These are phyloP conservation scores for Sugiyamaella chiloensis DNA, from an alignment of 805 yeast genomes.

Conservation along the genomic window DNA sequence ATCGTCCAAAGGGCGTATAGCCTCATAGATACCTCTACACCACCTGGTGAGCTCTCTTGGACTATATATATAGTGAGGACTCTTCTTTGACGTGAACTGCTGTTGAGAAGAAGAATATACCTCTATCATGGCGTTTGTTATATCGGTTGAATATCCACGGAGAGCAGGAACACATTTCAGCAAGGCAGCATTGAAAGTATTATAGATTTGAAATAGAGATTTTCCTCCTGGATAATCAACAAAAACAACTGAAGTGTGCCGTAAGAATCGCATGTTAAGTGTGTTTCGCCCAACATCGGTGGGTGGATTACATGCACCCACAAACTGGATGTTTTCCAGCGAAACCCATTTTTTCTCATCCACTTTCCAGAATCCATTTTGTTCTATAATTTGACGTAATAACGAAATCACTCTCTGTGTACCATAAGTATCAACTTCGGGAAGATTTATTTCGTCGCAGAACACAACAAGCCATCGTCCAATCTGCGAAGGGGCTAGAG, in stretches of 20 bases:
- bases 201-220: conserved; percentile 68
- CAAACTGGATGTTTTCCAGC: conserved; percentile 65
- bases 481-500: conserved; percentile 54
- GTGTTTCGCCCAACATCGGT: conserved; percentile 69
- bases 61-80: conserved; percentile 68
- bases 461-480: conserved; percentile 78
- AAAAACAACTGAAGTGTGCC: conserved; percentile 63
- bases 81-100: conserved; percentile 38
- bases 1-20: conserved; percentile 39
- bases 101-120: conserved; percentile 49
- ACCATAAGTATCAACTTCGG: conserved; percentile 66
- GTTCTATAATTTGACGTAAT: conserved; percentile 70
- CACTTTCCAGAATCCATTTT: conserved; percentile 72
- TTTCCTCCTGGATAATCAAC: conserved; percentile 71
- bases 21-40: conserved; percentile 68
- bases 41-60: conserved; percentile 92
- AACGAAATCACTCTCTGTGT: conserved; percentile 70
- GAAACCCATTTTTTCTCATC: conserved; percentile 62
- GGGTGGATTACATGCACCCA: conserved; percentile 96
- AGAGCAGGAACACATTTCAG: conserved; percentile 60
- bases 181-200: conserved; percentile 52
- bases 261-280: conserved; percentile 57
- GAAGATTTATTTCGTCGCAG: conserved; percentile 89
- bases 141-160: conserved; percentile 47
- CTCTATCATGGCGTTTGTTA: conserved; percentile 65